Evolutionary conservation across 257 asterid genomes (phyloP).

Genomic region (Rehmannia glutinosa): DNA sequence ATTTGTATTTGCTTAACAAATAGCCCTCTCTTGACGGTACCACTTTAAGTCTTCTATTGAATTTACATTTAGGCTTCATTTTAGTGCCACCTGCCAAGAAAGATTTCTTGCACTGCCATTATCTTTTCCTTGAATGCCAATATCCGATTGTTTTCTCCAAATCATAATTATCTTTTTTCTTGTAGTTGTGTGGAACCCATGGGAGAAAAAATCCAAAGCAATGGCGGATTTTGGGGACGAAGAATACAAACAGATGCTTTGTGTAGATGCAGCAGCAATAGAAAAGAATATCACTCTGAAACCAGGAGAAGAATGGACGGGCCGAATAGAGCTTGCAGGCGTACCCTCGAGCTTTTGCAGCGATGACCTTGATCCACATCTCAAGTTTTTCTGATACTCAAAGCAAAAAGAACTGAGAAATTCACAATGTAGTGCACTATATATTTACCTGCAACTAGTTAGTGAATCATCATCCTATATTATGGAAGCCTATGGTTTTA

Average conservation of each 20-base stretch:
- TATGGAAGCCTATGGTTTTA: slow-evolving; percentile 31
- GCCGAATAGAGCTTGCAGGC: slow-evolving; percentile 62
- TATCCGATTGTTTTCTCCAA: no score
- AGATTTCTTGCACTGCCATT: no score
- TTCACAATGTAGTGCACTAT: slow-evolving; percentile 1
- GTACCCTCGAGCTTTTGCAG: slow-evolving; percentile 80
- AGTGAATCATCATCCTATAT: not conserved
- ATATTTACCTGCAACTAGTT: not conserved
- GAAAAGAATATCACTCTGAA: slow-evolving; percentile 69
- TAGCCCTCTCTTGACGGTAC: no score
- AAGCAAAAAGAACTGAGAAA: not conserved
- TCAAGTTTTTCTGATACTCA: slow-evolving; percentile 30
- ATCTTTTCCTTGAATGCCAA: no score
- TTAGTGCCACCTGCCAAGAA: no score
- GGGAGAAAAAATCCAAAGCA: slow-evolving; percentile 88
- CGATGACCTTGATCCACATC: slow-evolving; percentile 45
- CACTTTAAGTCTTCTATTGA: no score
- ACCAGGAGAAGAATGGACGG: slow-evolving; percentile 92
- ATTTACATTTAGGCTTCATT: no score
- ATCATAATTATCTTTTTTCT: not conserved
- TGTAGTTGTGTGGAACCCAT: slow-evolving; percentile 92
- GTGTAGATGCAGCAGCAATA: slow-evolving; percentile 75
- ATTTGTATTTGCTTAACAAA: no score
- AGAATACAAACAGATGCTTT: slow-evolving; percentile 84
- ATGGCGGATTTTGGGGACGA: slow-evolving; percentile 85